Evolutionary conservation across 805 yeast genomes (phyloP), one percentile per base, ranked within the genome.

Genomic region (Metschnikowia chrysomelidarum): DNA sequence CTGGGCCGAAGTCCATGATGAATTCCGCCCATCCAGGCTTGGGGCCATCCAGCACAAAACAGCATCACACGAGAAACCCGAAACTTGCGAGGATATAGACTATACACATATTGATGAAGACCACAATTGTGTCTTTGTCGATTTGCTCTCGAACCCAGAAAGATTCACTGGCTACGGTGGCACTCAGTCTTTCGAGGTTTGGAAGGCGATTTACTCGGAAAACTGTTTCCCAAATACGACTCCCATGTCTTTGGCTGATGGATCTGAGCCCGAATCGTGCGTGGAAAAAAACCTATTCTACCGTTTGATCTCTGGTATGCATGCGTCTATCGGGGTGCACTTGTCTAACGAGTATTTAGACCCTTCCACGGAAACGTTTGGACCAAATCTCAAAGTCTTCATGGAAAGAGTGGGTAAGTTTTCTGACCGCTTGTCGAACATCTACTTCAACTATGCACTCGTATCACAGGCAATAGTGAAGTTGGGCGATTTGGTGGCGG

Each of bases 81-180:
- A 19, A n/a, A 53, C 49, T 24, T 58, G 71, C 38, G 67, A 67
- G 32, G 80, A 76, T 46, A 61, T 73, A 38, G 86, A 82, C 51
- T 85, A 82, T 63, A 80, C 86, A 53, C 85, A 80, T 54, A 62
- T 80, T 24, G 86, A 79, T 50, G 71, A 74, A 29, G 76, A 73
- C 47, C 77, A 78, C 49, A 74, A 79, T 41, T 80, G 88, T 36
- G 96, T 87, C 1, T 82, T 82, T 50, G 95, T 93, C 19, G 87
- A 89, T 52, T 71, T 93, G 38, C 69, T 82, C 14, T 86, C 84
- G 36, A 94, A 94, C 54, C 96, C 96, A 1, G 99, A 93, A 60
- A 71, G 98, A 52, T 93, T 86, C 64, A 94, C 98, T 0, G 98
- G 98, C 0, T 93, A 93, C 54, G 84, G 88, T 20, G 98, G 98